Evolutionary conservation across 108 stramenopile species (phyloP).

Genomic region (Schizochytrium sp.): DNA sequence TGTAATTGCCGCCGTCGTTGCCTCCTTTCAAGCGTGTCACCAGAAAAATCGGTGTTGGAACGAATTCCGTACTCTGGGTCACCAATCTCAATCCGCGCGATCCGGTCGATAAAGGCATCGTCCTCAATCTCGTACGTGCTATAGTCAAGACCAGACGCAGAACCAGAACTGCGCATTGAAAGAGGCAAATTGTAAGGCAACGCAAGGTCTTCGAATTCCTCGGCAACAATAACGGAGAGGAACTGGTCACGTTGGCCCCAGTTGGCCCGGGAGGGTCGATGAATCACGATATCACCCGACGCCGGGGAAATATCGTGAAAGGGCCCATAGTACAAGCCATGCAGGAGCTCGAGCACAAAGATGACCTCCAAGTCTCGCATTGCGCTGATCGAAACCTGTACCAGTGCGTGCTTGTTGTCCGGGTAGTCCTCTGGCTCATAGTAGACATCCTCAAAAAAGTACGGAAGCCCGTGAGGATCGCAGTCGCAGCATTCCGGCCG

Average conservation of each 20-base stretch:
- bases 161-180: background rate
- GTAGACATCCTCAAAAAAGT: constrained; percentile 38
- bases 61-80: constrained; percentile 27
- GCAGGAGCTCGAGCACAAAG: constrained; percentile 59
- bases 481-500: constrained; percentile 65
- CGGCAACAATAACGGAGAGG: constrained; percentile 45
- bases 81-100: constrained; percentile 29
- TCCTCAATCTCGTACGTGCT: constrained; percentile 32
- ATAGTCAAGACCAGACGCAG: background rate
- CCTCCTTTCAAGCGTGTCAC: too few species aligned
- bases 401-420: constrained; percentile 65
- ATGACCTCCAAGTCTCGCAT: constrained; percentile 51
- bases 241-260: constrained; percentile 30
- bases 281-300: constrained; percentile 45
- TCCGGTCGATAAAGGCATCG: constrained; percentile 34
- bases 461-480: constrained; percentile 39
- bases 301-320: constrained; percentile 52
- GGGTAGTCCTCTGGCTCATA: background rate
- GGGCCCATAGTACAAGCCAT: constrained; percentile 62
- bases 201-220: constrained; percentile 48
- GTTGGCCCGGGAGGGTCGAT: constrained; percentile 44
- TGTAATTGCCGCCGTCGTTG: too few species aligned
- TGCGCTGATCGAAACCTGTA: constrained; percentile 58
- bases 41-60: background rate
- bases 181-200: constrained; percentile 67